Base-by-base conservation (phyloP, 805 yeast species). In the Metschnikowia arizonensis region DNA sequence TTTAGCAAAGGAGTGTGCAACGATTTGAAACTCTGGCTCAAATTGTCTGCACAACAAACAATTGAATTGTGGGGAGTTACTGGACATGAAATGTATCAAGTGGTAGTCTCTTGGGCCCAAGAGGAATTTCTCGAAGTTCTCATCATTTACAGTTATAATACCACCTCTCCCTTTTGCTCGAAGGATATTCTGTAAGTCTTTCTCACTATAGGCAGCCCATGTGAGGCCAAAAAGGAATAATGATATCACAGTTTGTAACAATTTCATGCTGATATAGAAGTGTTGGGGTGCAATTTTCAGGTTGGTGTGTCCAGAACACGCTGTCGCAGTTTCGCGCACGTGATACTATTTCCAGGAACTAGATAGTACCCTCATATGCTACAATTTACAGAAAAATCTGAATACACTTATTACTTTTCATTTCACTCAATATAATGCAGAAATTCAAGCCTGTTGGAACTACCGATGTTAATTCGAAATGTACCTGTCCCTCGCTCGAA, bases 11-110 rank as follows among this genome's bases (percentile, higher is more conserved):
- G 90, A 82, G 40, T 69, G 57, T 6, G 87, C 95, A 33, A 88
- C 64, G 34, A 65, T 59, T 14, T 76, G 76, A 57, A 64, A 86
- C 34, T 76, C 77, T 2, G 97, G 95, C 21, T 75, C 79, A 55
- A 85, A 76, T 34, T 82, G 80, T 8, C 68, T 55, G 74, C 99
- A 93, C 42, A 86, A 69, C 1, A 70, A 69, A 68, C 99, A 93
- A 10, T 86, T 87, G 58, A 90, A 77, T 49, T 79, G 78, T 1
- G 88, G 74, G 40, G 82, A 75, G 8, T 83, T 77, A 2, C 97
- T 88, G 0, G 97, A 85, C 49, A 91, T 66, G 45, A 83, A 73
- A 26, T 81, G 57, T 10, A 85, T 73, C n/a, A 86, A 59, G 31
- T 84, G 75, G 62, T 79, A 81, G 56, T 88, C 88, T 57, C 91